Evolutionary conservation across 805 yeast genomes (phyloP).

Genomic region (Kodamaea leandrae): DNA sequence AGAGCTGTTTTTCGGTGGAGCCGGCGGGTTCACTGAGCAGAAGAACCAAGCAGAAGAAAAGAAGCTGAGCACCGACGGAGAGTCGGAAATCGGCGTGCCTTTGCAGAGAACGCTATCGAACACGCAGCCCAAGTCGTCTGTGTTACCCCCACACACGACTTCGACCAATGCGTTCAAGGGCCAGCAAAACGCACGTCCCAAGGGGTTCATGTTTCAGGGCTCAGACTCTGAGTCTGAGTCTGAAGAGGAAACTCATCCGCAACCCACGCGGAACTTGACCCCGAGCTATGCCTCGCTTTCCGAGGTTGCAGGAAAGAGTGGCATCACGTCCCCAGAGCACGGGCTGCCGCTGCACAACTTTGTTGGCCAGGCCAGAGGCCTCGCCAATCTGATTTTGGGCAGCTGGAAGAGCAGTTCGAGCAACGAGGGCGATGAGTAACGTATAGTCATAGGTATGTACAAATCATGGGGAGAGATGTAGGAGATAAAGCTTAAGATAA

Average conservation of each 20-base stretch:
- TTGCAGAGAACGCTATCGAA: slow-evolving; percentile 11
- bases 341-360: slow-evolving; percentile 19
- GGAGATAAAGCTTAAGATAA: background rate
- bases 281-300: slow-evolving; percentile 45
- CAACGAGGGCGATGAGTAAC: slow-evolving; percentile 5
- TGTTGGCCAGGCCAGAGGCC: slow-evolving; percentile 37
- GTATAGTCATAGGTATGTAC: background rate
- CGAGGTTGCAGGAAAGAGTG: slow-evolving; percentile 50
- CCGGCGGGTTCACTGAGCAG: too few relatives aligned
- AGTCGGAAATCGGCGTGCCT: background rate
- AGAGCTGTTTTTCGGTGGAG: slow-evolving; percentile 21
- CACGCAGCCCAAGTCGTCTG: slow-evolving; percentile 35
- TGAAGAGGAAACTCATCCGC: slow-evolving; percentile 20
- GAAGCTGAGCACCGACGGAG: too few relatives aligned
- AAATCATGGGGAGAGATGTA: background rate
- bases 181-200: background rate
- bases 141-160: slow-evolving; percentile 43
- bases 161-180: slow-evolving; percentile 38
- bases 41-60: too few relatives aligned
- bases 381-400: slow-evolving; percentile 34
- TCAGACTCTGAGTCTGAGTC: slow-evolving; percentile 28
- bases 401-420: slow-evolving; percentile 19
- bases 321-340: slow-evolving; percentile 31
- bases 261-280: slow-evolving; percentile 10
- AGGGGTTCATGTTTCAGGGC: slow-evolving; percentile 34